Base-by-base conservation (phyloP, 441 rosid species). In the Biscutella auriculata region DNA sequence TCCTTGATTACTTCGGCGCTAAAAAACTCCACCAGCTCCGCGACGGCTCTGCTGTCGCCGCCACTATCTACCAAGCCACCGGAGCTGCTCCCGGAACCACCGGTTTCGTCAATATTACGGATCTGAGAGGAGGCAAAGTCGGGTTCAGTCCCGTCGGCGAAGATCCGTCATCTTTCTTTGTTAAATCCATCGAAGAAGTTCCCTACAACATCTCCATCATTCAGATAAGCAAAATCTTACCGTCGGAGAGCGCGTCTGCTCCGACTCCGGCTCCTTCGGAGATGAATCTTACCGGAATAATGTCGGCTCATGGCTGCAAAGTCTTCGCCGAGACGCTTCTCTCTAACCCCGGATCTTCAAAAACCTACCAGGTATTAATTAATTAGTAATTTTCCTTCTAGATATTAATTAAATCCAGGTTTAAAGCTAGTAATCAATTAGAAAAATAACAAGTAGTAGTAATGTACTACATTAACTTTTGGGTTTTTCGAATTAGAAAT, bases 231-330 rank as follows among this genome's bases (percentile, higher is more conserved):
- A 82, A 74, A 62, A 28, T 76, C 10, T 61, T 79, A 27, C 81
- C 82, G 16, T 88, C 96, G 5, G 83, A 54, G 15, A 81, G 48
- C 21, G 96, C 95, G 2, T 73, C 75, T 26, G 99, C 95, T 41
- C 96, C 97, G 27, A 62, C 84, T 9, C 99, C 99, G 15, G 93
- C 66, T 9, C 96, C 97, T 6, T 63, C 83, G 26, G 68, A 70
- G 73, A 57, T 83, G 73, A 93, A 85, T 47, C 19, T 93, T 50
- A 89, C 96, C 28, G 71, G 60, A 9, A 67, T 83, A 47, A 93
- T 93, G 97, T 79, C 95, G 34, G 85, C 81, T 49, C 97, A 93
- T 59, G 97, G 97, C 5, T 93, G 99, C 53, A 83, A 82, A 74
- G 82, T 76, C 21, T 93, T 93, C 47, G 97, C 97, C n/a, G 91